Evolutionary conservation across 352 stramenopile species (phyloP).

Genomic region (Globisporangium uncinulatum): DNA sequence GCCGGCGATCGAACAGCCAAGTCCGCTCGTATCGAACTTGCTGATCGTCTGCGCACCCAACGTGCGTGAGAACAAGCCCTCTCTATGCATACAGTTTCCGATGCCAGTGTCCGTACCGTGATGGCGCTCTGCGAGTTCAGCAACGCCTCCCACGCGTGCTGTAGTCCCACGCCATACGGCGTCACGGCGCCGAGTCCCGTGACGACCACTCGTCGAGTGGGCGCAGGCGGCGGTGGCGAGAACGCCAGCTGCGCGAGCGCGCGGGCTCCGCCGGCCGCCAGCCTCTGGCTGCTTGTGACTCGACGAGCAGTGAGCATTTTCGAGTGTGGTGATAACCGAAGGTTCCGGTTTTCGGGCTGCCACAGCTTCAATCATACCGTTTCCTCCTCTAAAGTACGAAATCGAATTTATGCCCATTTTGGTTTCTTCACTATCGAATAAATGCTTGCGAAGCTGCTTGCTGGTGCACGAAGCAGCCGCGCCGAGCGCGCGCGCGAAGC

Average conservation of each 20-base stretch:
- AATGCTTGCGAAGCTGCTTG: conserved; percentile 16
- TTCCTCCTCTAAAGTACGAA: too few relatives aligned
- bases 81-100: neutral
- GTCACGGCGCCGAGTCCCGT: conserved; percentile 90
- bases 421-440: neutral
- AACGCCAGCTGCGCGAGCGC: conserved; percentile 67
- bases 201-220: conserved; percentile 85
- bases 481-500: conserved; percentile 36
- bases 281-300: too few relatives aligned
- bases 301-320: too few relatives aligned
- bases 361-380: too few relatives aligned
- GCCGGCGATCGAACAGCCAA: conserved; percentile 67
- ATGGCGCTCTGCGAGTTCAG: conserved; percentile 77
- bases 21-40: conserved; percentile 42
- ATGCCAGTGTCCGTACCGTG: conserved; percentile 20
- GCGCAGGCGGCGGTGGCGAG: conserved; percentile 38
- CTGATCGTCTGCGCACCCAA: conserved; percentile 34
- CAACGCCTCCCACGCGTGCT: conserved; percentile 78
- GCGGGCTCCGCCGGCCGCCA: conserved; percentile 9
- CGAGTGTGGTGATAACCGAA: too few relatives aligned
- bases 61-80: neutral
- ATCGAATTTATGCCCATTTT: too few relatives aligned
- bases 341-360: too few relatives aligned
- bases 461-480: conserved; percentile 35
- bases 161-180: conserved; percentile 84